Evolutionary conservation across 345 rosid genomes (phyloP).

Genomic region (Barbarea vulgaris): DNA sequence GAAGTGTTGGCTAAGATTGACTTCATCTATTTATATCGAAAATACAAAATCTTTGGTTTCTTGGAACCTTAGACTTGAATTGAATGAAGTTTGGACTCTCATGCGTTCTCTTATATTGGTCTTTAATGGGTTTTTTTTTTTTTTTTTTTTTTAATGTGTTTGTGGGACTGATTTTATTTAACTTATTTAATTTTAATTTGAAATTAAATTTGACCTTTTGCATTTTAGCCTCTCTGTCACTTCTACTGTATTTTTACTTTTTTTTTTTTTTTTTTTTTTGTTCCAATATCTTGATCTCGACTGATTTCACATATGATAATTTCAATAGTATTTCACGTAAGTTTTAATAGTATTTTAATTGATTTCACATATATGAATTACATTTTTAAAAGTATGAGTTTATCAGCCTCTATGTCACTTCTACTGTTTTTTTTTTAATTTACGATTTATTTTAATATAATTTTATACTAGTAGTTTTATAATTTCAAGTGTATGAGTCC

Average conservation of each 20-base stretch:
- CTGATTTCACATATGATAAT: background rate
- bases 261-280: too few relatives aligned
- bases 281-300: background rate
- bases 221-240: background rate
- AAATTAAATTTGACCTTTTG: background rate
- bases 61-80: conserved; percentile 10
- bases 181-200: background rate
- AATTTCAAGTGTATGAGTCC: background rate
- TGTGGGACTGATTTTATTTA: conserved; percentile 21
- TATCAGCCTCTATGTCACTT: background rate
- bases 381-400: background rate
- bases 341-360: too few relatives aligned
- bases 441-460: background rate
- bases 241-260: background rate
- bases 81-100: conserved; percentile 33
- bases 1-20: conserved; percentile 68
- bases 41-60: background rate
- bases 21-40: conserved; percentile 56
- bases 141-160: conserved; percentile 14
- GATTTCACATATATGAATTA: background rate
- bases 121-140: conserved; percentile 27
- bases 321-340: background rate
- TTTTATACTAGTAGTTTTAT: background rate
- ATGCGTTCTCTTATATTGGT: conserved; percentile 27
- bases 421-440: background rate